Evolutionary conservation across 106 monocot species (phyloP).

Genomic region (Vanilla planifolia): DNA sequence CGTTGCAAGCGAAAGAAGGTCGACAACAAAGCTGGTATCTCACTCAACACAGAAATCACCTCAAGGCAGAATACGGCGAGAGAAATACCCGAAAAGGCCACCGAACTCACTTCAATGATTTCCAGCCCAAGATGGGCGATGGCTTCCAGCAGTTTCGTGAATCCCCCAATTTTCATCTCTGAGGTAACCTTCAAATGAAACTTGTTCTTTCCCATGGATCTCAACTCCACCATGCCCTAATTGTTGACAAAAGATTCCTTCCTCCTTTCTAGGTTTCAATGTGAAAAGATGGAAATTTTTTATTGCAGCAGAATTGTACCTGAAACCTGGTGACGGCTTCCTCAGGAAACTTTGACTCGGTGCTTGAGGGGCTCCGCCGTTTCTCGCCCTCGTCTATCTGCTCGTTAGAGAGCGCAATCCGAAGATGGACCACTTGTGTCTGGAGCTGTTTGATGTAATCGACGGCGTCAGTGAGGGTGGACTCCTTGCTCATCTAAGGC

Average conservation of each 20-base stretch:
- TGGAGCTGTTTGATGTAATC: slow-evolving; percentile 63
- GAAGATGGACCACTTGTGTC: slow-evolving; percentile 38
- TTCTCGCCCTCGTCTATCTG: slow-evolving; percentile 23
- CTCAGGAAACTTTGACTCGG: slow-evolving; percentile 4
- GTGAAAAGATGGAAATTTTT: not conserved
- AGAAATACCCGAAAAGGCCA: slow-evolving; percentile 18
- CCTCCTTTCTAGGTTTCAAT: not conserved
- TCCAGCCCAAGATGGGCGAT: slow-evolving; percentile 22
- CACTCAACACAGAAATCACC: slow-evolving; percentile 5
- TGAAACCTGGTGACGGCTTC: slow-evolving; percentile 18
- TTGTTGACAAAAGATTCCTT: not conserved
- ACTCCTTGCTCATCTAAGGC: slow-evolving; percentile 91
- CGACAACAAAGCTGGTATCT: not conserved
- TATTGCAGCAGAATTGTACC: slow-evolving; percentile 11
- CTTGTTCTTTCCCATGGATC: slow-evolving; percentile 27
- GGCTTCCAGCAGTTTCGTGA: slow-evolving; percentile 33
- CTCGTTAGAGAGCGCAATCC: slow-evolving; percentile 32
- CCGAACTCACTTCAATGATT: slow-evolving; percentile 22
- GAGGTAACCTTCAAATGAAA: slow-evolving; percentile 32
- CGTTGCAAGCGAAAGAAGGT: not conserved
- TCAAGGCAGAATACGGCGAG: slow-evolving; percentile 30
- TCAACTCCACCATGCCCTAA: slow-evolving; percentile 36
- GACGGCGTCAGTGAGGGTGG: slow-evolving; percentile 66
- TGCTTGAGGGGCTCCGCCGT: slow-evolving; percentile 24
- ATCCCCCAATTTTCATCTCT: slow-evolving; percentile 16